Percentiles rank a stretch among this genome's conserved stretches.
phyloP scores from a whole-genome alignment of 1,284 basidiomycete genomes.

The Volvariella volvacea region DNA sequence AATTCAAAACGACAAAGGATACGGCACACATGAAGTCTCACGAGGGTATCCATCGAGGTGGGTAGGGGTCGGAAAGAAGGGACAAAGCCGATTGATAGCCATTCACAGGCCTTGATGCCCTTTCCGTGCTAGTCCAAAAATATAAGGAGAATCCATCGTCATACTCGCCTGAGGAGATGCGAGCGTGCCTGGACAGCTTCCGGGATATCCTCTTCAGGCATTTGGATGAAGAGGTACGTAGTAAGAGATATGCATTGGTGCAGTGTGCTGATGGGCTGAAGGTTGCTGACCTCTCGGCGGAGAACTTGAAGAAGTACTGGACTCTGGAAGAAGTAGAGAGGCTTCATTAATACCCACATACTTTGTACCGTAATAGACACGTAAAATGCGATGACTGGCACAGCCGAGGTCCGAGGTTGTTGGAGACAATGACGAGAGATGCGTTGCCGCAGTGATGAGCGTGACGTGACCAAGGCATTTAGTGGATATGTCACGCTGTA shows the following conservation, averaged over 20 bases:
- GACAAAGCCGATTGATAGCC: background rate
- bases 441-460: no score
- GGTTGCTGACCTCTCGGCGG: conserved; percentile 50
- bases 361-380: no score
- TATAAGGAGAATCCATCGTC: conserved; percentile 40
- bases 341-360: conserved; percentile 5
- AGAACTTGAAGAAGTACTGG: conserved; percentile 62
- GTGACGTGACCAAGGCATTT: no score
- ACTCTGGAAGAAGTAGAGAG: conserved; percentile 52
- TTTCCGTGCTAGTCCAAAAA: conserved; percentile 39
- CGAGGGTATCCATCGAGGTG: conserved; percentile 61
- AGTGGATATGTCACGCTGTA: no score
- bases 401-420: no score
- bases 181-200: conserved; percentile 55
- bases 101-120: conserved; percentile 43
- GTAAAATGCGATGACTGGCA: no score
- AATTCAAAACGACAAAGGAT: conserved; percentile 43
- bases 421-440: no score
- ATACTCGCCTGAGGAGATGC: conserved; percentile 54
- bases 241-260: background rate
- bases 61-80: no score
- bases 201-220: conserved; percentile 60
- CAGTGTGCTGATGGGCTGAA: conserved; percentile 12
- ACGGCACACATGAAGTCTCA: conserved; percentile 53
- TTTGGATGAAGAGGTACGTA: conserved; percentile 57